A percentile compares a stretch with the other conserved stretches of the same genome.
These are phyloP conservation scores for Clonostachys rhizophaga DNA, from an alignment of 2,329 filamentous ascomycete species.

Conservation along the genomic window DNA sequence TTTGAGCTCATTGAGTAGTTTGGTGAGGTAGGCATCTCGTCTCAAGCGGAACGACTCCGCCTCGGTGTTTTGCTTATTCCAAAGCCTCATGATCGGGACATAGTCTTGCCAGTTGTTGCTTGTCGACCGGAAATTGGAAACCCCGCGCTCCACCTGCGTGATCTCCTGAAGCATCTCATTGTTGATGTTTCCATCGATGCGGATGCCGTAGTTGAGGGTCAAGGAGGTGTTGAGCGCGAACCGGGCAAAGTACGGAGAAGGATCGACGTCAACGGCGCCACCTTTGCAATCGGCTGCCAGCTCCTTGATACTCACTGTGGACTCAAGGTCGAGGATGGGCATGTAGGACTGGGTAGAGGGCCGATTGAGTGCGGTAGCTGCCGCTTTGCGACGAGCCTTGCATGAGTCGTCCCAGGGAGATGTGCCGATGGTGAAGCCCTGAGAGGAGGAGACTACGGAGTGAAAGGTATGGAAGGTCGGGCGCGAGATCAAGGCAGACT, in stretches of 20 bases:
- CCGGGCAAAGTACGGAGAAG: constrained; percentile 67
- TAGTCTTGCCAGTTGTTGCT: constrained; percentile 86
- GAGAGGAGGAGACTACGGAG: constrained; percentile 69
- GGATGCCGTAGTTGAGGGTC: constrained; percentile 75
- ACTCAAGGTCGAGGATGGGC: constrained; percentile 77
- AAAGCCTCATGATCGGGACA: constrained; percentile 67
- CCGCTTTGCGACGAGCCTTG: constrained; percentile 72
- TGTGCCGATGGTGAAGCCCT: constrained; percentile 79
- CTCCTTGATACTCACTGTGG: constrained; percentile 67
- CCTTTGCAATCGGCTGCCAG: constrained; percentile 59
- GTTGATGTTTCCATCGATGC: constrained; percentile 67
- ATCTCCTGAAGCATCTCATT: constrained; percentile 68
- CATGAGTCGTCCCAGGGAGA: constrained; percentile 82
- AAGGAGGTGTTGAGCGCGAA: constrained; percentile 74
- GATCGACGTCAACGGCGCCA: constrained; percentile 63
- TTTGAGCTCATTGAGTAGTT: constrained; percentile 57
- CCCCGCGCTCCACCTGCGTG: constrained; percentile 67
- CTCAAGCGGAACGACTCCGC: constrained; percentile 63
- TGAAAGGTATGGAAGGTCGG: constrained; percentile 80
- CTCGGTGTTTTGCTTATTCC: constrained; percentile 55
- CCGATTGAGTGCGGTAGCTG: constrained; percentile 72
- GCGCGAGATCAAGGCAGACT: constrained; percentile 71
- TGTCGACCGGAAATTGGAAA: constrained; percentile 72
- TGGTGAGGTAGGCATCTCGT: constrained; percentile 62
- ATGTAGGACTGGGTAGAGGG: constrained; percentile 75